These are phyloP conservation scores for Chrysoporthe puriensis DNA, from an alignment of 2,329 filamentous ascomycete species.

Conservation along the genomic window DNA sequence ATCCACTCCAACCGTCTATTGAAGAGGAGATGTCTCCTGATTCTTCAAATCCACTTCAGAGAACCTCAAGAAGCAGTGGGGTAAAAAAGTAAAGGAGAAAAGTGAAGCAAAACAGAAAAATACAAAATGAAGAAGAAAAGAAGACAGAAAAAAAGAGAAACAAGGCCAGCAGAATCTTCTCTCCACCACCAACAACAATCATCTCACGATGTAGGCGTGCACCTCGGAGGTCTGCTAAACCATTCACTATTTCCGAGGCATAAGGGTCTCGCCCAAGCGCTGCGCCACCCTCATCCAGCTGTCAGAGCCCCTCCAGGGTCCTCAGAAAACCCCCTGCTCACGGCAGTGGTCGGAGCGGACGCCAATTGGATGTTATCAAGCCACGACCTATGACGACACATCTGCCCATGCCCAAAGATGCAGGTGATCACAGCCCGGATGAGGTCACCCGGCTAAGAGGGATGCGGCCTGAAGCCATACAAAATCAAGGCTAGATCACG, in stretches of 20 bases:
- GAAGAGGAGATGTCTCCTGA: too few relatives aligned
- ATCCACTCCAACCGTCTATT: too few relatives aligned
- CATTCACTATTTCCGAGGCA: not conserved
- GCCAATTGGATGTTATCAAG: conserved; percentile 4
- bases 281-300: conserved; percentile 12
- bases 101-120: too few relatives aligned
- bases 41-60: too few relatives aligned
- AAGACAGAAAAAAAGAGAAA: not conserved
- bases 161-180: not conserved
- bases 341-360: too few relatives aligned
- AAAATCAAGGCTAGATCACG: not conserved
- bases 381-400: conserved; percentile 10
- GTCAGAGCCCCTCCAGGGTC: not conserved
- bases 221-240: not conserved
- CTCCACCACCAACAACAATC: not conserved
- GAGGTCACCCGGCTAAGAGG: not conserved
- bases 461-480: not conserved
- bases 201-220: not conserved
- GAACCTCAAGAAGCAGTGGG: too few relatives aligned
- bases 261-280: not conserved
- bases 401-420: not conserved
- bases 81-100: too few relatives aligned
- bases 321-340: not conserved
- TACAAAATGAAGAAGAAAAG: not conserved
- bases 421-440: not conserved